Conservation (phyloP, 768 basidiomycete species). For the Mycena galopus region DNA sequence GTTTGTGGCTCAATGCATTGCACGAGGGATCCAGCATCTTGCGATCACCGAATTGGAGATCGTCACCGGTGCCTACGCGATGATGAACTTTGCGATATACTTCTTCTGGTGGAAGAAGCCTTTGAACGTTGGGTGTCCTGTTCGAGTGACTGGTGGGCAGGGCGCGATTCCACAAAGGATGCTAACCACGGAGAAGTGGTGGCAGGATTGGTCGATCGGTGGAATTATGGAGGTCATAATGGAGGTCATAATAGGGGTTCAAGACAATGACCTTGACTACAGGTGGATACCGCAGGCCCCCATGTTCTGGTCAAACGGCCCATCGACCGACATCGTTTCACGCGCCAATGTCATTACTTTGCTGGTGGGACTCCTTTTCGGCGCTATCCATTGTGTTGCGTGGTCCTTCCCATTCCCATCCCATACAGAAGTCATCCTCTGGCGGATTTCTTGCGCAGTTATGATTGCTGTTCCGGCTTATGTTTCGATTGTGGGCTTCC, state of each 20-base stretch:
- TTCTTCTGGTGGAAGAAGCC: conserved; percentile 1
- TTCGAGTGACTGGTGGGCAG: not conserved
- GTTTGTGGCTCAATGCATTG: not conserved
- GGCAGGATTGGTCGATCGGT: not conserved
- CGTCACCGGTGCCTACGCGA: not conserved
- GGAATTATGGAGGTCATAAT: not conserved
- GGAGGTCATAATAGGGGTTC: not conserved
- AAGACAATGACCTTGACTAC: not conserved
- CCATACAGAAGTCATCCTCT: conserved; percentile 8
- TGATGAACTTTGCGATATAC: not conserved
- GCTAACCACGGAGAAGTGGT: not conserved
- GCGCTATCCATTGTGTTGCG: conserved; percentile 28
- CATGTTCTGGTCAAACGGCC: not conserved
- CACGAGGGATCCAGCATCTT: not conserved
- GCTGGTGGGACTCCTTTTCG: not conserved
- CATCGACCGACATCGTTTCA: not conserved
- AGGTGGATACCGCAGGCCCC: not conserved
- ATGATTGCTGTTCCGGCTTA: not conserved
- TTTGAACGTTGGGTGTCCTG: not conserved
- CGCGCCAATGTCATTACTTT: not conserved
- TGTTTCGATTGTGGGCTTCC: not conserved
- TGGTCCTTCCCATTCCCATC: conserved; percentile 30
- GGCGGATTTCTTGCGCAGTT: conserved; percentile 1
- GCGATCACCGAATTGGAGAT: not conserved
- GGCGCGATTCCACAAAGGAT: not conserved